Conservation (phyloP, 768 basidiomycete species). For the Xerocomellus dryophilus region DNA sequence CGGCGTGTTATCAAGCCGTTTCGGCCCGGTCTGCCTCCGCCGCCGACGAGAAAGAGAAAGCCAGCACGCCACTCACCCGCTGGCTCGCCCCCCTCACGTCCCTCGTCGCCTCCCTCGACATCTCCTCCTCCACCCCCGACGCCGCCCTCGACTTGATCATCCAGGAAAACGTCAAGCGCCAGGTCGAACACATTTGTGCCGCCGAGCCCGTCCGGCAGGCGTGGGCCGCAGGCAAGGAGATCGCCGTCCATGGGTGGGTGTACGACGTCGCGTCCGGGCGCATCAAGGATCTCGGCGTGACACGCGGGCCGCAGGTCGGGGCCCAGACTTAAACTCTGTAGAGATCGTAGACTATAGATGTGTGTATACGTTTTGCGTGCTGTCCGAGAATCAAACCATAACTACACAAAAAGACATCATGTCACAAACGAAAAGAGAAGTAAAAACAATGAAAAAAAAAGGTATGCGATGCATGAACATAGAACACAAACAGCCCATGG, state of each 20-base stretch:
- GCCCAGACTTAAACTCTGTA: no score
- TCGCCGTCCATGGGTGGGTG: conserved; percentile 72
- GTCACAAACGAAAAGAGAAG: background rate
- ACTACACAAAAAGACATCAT: conserved; percentile 1
- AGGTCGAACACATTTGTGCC: conserved; percentile 51
- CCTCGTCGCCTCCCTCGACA: conserved; percentile 42
- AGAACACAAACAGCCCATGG: no score
- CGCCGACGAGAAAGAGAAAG: background rate
- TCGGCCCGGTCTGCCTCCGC: background rate
- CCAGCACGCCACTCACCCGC: conserved; percentile 49
- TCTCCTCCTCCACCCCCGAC: conserved; percentile 35
- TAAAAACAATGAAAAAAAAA: background rate
- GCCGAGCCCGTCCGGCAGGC: conserved; percentile 45
- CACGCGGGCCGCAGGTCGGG: conserved; percentile 29
- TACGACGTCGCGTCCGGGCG: conserved; percentile 61
- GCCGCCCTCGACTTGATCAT: conserved; percentile 48
- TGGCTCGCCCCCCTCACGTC: conserved; percentile 71
- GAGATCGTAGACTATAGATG: background rate
- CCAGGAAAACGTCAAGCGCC: conserved; percentile 56
- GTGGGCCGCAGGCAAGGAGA: conserved; percentile 39
- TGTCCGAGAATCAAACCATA: conserved; percentile 16
- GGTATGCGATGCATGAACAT: conserved; percentile 4
- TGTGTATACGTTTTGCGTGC: background rate
- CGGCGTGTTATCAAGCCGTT: conserved; percentile 49
- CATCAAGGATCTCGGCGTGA: conserved; percentile 56